Conservation (phyloP, 1,284 basidiomycete species). For the Ustilago hordei region DNA sequence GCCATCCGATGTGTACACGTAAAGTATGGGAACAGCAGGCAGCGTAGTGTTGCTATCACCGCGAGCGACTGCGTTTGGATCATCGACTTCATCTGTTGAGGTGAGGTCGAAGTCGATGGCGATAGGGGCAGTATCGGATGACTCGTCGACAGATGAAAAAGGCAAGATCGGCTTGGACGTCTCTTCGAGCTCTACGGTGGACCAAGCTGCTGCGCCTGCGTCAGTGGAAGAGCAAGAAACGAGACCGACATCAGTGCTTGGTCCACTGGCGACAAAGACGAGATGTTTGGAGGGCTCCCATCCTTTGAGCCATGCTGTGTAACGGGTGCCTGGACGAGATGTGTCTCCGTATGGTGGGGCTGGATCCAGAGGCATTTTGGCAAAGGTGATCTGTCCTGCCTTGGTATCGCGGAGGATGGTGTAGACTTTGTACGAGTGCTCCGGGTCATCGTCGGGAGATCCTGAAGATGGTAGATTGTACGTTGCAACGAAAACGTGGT, state of each 20-base stretch:
- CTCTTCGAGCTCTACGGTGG: conserved; percentile 80
- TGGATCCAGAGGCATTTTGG: conserved; percentile 73
- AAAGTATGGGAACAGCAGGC: conserved; percentile 76
- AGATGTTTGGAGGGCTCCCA: conserved; percentile 78
- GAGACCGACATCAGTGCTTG: conserved; percentile 81
- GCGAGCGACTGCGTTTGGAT: conserved; percentile 73
- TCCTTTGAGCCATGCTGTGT: conserved; percentile 73
- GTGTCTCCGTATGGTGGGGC: conserved; percentile 75
- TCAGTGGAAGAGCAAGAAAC: conserved; percentile 72
- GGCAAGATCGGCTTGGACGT: conserved; percentile 78
- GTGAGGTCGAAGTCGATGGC: conserved; percentile 80
- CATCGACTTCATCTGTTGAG: conserved; percentile 73
- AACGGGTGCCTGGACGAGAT: conserved; percentile 75
- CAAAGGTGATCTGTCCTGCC: conserved; percentile 72
- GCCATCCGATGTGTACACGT: conserved; percentile 83
- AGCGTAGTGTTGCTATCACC: conserved; percentile 71
- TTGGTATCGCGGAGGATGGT: conserved; percentile 78
- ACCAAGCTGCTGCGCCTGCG: conserved; percentile 74
- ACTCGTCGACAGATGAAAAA: conserved; percentile 74
- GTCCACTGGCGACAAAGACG: conserved; percentile 78
- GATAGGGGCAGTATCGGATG: conserved; percentile 80
- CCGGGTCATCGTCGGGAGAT: conserved; percentile 54
- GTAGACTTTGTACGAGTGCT: conserved; percentile 75
- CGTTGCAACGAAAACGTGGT: conserved; percentile 78
- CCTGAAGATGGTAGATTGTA: conserved; percentile 72